Evolutionary conservation across 345 rosid species (phyloP), one percentile per base, ranked within the genome.

Genomic region (Lepidium didymum): DNA sequence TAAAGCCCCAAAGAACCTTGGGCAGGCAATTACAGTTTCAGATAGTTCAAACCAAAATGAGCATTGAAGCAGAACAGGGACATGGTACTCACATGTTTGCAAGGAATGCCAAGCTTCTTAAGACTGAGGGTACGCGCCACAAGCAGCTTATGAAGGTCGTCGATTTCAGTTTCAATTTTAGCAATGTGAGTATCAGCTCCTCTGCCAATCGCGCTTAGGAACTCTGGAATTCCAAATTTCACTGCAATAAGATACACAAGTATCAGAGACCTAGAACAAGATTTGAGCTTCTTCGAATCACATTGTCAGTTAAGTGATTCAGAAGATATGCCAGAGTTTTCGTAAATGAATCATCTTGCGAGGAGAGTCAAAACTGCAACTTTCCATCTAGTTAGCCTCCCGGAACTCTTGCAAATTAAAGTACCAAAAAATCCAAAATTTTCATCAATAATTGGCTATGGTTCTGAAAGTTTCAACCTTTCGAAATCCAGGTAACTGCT

Each of bases 221-320:
- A 92, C 83, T 90, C 97, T 0, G 88, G 90, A 54, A 90, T 83
- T 57, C 97, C 97, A 44, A 88, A 94, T 78, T 90, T 90, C 42
- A 81, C 97, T 88, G 84, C 75, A 81, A 56, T 35, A 50, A 33
- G 31, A 80, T 65, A 36, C 21, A 59, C 62, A 18, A 68, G 33
- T 46, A 56, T 25, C 43, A 57, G n/a, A 44, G 19, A 45, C 18
- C 35, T 4, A 65, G 2, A n/a, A 14, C 59, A 45, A 64, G 4
- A 49, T 35, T 50, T 9, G 8, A 34, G 11, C 2, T 42, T 45
- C 56, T 45, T 10, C 4, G 1, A 23, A 11, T 46, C 42, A 38
- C 67, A 23, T 37, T 10, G 7, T 14, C 51, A 11, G 4, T 25
- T 36, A 41, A 41, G 4, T 8, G 16, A 65, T 13, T 12, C 27